Evolutionary conservation across 352 stramenopile genomes (phyloP), one percentile per base, ranked within the genome.

Genomic region (Globisporangium rhizosaccharum): DNA sequence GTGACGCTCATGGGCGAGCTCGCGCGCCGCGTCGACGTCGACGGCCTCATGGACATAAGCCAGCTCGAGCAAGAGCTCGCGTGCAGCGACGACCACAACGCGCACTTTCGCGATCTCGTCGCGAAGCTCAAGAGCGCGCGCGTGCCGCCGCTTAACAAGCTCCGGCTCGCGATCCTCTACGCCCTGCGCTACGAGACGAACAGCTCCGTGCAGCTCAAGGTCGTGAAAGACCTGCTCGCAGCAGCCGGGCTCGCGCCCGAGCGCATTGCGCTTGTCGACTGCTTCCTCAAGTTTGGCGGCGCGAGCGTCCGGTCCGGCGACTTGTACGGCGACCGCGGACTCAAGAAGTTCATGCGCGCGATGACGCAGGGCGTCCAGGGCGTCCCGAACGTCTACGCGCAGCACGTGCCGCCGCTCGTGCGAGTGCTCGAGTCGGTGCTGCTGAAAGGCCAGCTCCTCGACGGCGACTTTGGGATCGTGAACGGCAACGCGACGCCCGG

Each of bases 1-100:
- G 96, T 99, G 55, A 97, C 97, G 41, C 86, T 99, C 51, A 98
- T 99, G 85, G 90, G 92, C 53, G 97, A 99, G 70, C 73, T 99
- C 26, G 92, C 93, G 44, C 83, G 97, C n/a, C 84, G 98, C 30
- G 96, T 99, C 6, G 96, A 99, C 70, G 82, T 96, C 6, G 96
- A 98, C 62, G 81, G 69, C 37, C 78, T 99, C 28, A 98, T 99
- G 90, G 97, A 99, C 68, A 90, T 99, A 15, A 99, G 93, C 28
- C 94, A 98, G 72, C 90, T 99, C 52, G 97, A 99, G 74, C 88
- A 97, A 56, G 83, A 92, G 37, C 73, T 97, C 33, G 85, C 88
- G n/a, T 96, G 85, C 52, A 77, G 76, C 54, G 87, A 93, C 53
- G 84, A 94, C 55, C 83, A 91, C 62, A 92, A 86, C 56, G 67